phyloP scores from a whole-genome alignment of 805 yeast species.

The Sugiyamaella mastotermitis region DNA sequence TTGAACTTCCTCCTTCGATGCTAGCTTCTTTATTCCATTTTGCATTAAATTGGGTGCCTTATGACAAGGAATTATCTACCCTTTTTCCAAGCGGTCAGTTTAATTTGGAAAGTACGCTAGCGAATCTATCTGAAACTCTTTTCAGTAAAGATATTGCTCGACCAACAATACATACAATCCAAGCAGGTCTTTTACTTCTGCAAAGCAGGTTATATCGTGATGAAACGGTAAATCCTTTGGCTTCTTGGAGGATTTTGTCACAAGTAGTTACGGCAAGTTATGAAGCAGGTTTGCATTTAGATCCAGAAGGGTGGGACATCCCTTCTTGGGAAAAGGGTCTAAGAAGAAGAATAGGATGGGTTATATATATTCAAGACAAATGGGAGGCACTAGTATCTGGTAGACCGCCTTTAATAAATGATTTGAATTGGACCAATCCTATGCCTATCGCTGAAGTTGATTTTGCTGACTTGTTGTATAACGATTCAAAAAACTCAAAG shows the following conservation, averaged over 20 bases:
- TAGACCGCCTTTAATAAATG: constrained; percentile 70
- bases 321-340: constrained; percentile 90
- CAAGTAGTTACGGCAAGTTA: constrained; percentile 79
- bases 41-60: constrained; percentile 26
- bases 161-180: constrained; percentile 25
- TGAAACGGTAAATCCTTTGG: constrained; percentile 25
- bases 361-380: constrained; percentile 80
- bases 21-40: constrained; percentile 23
- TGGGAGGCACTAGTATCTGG: constrained; percentile 75
- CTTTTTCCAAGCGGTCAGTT: constrained; percentile 16
- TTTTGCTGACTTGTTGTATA: constrained; percentile 12
- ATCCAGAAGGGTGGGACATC: constrained; percentile 76
- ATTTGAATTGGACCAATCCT: constrained; percentile 70
- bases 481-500: neutral
- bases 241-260: constrained; percentile 46
- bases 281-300: constrained; percentile 78
- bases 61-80: constrained; percentile 20
- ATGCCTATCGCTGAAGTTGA: constrained; percentile 33
- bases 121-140: constrained; percentile 17
- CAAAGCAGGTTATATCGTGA: constrained; percentile 33
- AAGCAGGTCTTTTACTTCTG: constrained; percentile 34
- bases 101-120: too few relatives aligned
- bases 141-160: constrained; percentile 19
- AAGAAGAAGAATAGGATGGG: constrained; percentile 84
- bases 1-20: constrained; percentile 21